Conservation (phyloP, 495 filamentous ascomycete species). For the Penicillium angulare region DNA sequence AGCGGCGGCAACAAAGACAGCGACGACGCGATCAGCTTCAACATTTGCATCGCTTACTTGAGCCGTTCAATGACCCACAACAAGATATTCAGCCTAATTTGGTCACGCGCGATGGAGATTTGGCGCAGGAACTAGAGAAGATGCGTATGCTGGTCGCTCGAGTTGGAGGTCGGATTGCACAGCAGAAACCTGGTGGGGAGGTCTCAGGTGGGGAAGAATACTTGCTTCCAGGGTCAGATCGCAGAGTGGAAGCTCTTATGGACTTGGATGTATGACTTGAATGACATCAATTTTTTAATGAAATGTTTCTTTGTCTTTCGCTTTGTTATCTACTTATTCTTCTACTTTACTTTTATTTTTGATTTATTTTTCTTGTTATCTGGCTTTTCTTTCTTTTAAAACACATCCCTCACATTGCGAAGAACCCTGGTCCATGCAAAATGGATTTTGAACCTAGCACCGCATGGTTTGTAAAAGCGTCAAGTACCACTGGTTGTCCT, state of each 20-base stretch:
- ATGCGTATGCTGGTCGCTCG: conserved; percentile 74
- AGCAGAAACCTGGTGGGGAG: conserved; percentile 26
- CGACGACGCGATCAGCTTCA: conserved; percentile 57
- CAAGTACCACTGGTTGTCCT: background rate
- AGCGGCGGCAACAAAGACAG: conserved; percentile 49
- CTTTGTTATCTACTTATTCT: too few species aligned
- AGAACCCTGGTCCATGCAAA: conserved; percentile 9
- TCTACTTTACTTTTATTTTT: background rate
- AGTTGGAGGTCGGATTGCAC: conserved; percentile 60
- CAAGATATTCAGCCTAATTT: conserved; percentile 73
- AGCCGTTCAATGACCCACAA: conserved; percentile 55
- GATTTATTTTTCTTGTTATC: background rate
- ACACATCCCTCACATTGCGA: conserved; percentile 1
- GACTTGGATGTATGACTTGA: conserved; percentile 30
- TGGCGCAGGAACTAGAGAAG: conserved; percentile 69
- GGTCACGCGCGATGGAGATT: conserved; percentile 67
- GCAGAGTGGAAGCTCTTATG: conserved; percentile 36
- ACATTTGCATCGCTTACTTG: conserved; percentile 55
- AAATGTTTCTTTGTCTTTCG: background rate
- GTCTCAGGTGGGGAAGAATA: conserved; percentile 15
- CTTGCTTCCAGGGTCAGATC: conserved; percentile 30
- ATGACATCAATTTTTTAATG: conserved; percentile 14
- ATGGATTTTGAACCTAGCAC: conserved; percentile 5
- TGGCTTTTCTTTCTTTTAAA: too few species aligned
- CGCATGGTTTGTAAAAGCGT: background rate